Evolutionary conservation across 148 eudicot genomes (phyloP).

Genomic region (Hydrangea macrophylla): DNA sequence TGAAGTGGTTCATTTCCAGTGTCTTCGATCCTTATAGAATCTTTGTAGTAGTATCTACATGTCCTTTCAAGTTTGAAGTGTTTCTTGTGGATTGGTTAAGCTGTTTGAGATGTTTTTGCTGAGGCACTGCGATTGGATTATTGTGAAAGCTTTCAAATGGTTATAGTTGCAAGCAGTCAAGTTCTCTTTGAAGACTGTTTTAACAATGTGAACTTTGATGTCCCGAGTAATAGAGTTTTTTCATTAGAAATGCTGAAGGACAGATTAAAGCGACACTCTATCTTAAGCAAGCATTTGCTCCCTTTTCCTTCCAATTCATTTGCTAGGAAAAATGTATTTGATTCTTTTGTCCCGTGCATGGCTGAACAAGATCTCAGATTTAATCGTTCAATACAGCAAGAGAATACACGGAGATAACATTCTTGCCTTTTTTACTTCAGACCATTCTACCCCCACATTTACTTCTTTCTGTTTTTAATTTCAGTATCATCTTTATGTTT

Average conservation of each 20-base stretch:
- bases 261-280: background rate
- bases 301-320: background rate
- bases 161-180: background rate
- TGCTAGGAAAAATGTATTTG: background rate
- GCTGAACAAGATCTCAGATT: background rate
- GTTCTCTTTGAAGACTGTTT: background rate
- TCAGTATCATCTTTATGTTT: background rate
- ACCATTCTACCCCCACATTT: background rate
- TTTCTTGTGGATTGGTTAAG: background rate
- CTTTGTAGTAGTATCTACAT: background rate
- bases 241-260: background rate
- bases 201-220: background rate
- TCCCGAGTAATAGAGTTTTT: background rate
- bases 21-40: background rate
- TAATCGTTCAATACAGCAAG: background rate
- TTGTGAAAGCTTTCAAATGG: background rate
- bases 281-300: background rate
- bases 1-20: background rate
- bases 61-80: background rate
- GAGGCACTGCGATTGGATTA: background rate
- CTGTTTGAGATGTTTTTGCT: background rate
- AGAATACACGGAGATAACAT: background rate
- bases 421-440: background rate
- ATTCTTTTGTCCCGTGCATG: background rate
- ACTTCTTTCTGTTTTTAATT: background rate